Evolutionary conservation across 306 rosid species (phyloP), one percentile per base, ranked within the genome.

Genomic region (Citrullus amarus): DNA sequence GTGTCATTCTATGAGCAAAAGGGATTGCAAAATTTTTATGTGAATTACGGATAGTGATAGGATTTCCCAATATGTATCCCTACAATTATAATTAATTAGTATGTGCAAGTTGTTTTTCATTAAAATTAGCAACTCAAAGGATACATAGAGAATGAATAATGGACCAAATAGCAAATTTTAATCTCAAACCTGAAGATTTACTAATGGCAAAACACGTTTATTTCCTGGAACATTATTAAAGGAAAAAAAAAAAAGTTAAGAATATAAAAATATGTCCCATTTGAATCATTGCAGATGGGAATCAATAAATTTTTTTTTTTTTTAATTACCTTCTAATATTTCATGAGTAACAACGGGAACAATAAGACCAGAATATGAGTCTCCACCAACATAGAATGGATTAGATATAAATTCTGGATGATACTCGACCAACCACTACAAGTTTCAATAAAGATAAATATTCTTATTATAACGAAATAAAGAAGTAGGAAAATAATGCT

Each of bases 51-150:
- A 7, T 55, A 20, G 91, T 91, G 6, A 7, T 0, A 3, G 91
- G 80, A 73, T 93, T 91, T 38, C 94, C 96, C 2, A 85, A 46
- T 54, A 86, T 2, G 70, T 89, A 93, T 63, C 97, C 97, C 93
- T 93, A 79, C 34, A 65, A 7, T 62, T 36, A 7, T 1, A 28
- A 63, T 32, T 39, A 9, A 28, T 32, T 13, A 48, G 6, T 50
- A 9, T 30, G 36, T 32, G 2, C 36, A 32, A 32, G 2, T 32
- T 32, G 2, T 32, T 32, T 32, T 32, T 2, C 36, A 32, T 32
- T 25, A 25, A 25, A 25, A 25, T 25, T 32, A 32, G 36, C 36
- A 32, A 32, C 36, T 32, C 36, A 3, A 32, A 32, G 36, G 2
- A 32, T 32, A 32, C 3, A 32, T 32, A 32, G 36, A 32, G 36